Conservation (phyloP, 805 yeast species). For the Wickerhamomyces strasburgensis region DNA sequence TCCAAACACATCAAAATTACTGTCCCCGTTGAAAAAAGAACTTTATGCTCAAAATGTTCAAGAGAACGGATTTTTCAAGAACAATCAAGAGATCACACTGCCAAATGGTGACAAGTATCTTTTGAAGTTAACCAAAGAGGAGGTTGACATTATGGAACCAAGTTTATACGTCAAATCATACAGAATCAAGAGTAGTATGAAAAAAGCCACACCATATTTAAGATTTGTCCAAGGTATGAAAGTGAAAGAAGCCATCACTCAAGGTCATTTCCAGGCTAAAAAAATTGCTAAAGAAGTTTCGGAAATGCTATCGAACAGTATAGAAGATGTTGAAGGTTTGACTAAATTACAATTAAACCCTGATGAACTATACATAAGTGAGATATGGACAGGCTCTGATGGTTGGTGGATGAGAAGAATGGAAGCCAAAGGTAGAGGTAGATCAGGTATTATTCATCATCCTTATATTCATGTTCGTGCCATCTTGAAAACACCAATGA, state of each 20-base stretch:
- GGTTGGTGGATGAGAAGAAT: conserved; percentile 65
- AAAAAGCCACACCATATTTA: conserved; percentile 77
- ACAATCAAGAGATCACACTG: conserved; percentile 44
- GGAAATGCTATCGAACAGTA: conserved; percentile 65
- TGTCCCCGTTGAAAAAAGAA: conserved; percentile 67
- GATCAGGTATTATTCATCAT: conserved; percentile 73
- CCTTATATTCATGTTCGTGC: conserved; percentile 78
- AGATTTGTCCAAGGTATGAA: conserved; percentile 70
- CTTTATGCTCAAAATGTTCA: conserved; percentile 59
- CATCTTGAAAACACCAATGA: conserved; percentile 63
- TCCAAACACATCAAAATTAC: conserved; percentile 47
- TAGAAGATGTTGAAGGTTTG: conserved; percentile 59
- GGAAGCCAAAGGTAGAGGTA: conserved; percentile 87
- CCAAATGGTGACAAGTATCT: conserved; percentile 43
- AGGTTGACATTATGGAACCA: conserved; percentile 80
- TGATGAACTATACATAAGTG: conserved; percentile 63
- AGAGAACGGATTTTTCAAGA: conserved; percentile 61
- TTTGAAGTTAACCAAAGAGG: conserved; percentile 54
- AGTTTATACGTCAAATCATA: conserved; percentile 75
- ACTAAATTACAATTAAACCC: conserved; percentile 41
- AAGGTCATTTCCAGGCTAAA: conserved; percentile 82
- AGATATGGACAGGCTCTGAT: conserved; percentile 91
- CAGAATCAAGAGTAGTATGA: conserved; percentile 82
- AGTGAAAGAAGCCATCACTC: conserved; percentile 79
- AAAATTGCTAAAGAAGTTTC: conserved; percentile 76